Evolutionary conservation across 2,329 filamentous ascomycete genomes (phyloP), one percentile per base, ranked within the genome.

Genomic region (Neonectria punicea): DNA sequence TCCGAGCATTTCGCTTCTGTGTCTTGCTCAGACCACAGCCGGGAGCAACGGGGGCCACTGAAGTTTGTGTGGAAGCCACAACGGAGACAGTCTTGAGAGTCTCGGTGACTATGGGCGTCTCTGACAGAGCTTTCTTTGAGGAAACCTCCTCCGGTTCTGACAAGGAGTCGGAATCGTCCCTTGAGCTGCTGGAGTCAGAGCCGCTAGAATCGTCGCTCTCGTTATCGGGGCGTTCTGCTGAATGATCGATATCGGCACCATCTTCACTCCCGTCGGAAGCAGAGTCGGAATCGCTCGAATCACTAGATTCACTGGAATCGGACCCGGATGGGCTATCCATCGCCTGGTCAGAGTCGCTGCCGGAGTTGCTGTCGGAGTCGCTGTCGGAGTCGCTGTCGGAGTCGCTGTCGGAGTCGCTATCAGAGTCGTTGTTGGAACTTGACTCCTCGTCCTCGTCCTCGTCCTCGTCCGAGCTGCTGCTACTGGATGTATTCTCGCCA

Each of bases 1-100:
- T 80, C 30, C 86, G 80, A 9, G 81, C 81, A 66, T 89, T 89
- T 6, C 86, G 81, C 65, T 81, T 85, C 68, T 84, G 83, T 0
- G 86, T 88, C 36, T 71, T 78, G 0, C 76, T 74, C 54, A 83
- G 74, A 2, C 83, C 83, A 16, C 73, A 65, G 1, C 77, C 77
- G 6, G 81, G 79, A 4, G 75, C 66, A 1, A 77, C 75, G 10
- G 67, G 59, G 7, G 47, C 66, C n/a, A 70, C 32, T 10, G 22
- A 18, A 4, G 63, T 18, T n/a, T 64, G 53, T 5, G 39, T 18
- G 20, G 47, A 49, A 10, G 44, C 43, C 49, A 30, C 44, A 5
- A 32, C n/a, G 5, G 20, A 10, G 43, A 34, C 8, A n/a, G 25
- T 20, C 14, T 56, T 41, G 3, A 25, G n/a, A 49, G 50, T 20